A percentile compares a stretch with the other conserved stretches of the same genome.
phyloP scores from a whole-genome alignment of 768 basidiomycete genomes.

The Macrolepiota albuminosa region DNA sequence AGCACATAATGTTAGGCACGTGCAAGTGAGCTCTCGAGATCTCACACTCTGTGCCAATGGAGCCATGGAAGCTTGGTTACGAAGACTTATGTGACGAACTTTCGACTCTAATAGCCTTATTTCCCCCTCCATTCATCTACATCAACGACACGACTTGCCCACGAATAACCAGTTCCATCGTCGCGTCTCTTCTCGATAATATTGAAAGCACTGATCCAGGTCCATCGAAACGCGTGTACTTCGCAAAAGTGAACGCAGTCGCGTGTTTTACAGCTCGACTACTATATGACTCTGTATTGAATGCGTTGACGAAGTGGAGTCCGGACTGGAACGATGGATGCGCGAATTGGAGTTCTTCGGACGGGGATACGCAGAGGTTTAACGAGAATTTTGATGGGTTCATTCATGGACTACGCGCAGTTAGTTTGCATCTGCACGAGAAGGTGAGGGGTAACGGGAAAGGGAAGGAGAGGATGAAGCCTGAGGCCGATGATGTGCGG shows the following conservation, averaged over 20 bases:
- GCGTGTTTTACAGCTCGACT: slow-evolving; percentile 59
- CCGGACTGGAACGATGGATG: slow-evolving; percentile 60
- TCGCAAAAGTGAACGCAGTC: slow-evolving; percentile 49
- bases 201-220: slow-evolving; percentile 12
- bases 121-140: slow-evolving; percentile 61
- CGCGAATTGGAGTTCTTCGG: slow-evolving; percentile 46
- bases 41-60: neutral
- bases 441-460: slow-evolving; percentile 15
- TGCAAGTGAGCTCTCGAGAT: neutral
- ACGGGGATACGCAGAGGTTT: slow-evolving; percentile 37
- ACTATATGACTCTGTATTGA: slow-evolving; percentile 63
- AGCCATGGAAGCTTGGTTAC: slow-evolving; percentile 10
- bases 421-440: slow-evolving; percentile 24
- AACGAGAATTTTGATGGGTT: slow-evolving; percentile 68
- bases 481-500: slow-evolving; percentile 24
- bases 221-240: slow-evolving; percentile 26
- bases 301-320: slow-evolving; percentile 51
- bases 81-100: slow-evolving; percentile 26
- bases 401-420: slow-evolving; percentile 55
- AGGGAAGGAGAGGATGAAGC: slow-evolving; percentile 20
- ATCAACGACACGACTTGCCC: slow-evolving; percentile 53
- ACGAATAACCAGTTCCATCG: slow-evolving; percentile 39
- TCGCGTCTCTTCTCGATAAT: slow-evolving; percentile 31
- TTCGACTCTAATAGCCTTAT: slow-evolving; percentile 14
- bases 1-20: neutral